A percentile compares a stretch with the other conserved stretches of the same genome.
phyloP scores from a whole-genome alignment of 208 protist species.

The Strigomonas galati region DNA sequence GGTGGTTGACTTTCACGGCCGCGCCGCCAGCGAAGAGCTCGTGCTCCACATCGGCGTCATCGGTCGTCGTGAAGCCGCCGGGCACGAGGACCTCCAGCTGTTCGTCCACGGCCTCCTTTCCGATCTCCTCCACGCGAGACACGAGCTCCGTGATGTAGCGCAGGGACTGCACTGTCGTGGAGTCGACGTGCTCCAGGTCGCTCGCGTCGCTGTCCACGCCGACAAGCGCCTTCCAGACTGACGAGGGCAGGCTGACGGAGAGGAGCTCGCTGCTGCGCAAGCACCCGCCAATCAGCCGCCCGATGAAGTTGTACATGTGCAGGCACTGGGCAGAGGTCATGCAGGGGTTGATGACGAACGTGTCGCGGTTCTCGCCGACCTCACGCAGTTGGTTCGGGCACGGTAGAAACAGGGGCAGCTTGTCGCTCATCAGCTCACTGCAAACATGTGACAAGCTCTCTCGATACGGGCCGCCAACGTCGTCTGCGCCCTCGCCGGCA shows the following conservation, averaged over 20 bases:
- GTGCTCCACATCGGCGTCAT: constrained; percentile 41
- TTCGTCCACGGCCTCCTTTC: constrained; percentile 16
- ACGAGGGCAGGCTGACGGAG: constrained; percentile 86
- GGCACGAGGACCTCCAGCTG: constrained; percentile 53
- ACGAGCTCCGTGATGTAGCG: constrained; percentile 47
- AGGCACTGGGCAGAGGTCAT: constrained; percentile 37
- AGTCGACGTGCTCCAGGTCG: constrained; percentile 65
- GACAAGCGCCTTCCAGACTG: constrained; percentile 91
- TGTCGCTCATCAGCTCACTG: constrained; percentile 81
- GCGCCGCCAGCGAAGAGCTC: constrained; percentile 64
- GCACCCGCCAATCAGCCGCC: constrained; percentile 93
- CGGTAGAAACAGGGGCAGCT: constrained; percentile 83
- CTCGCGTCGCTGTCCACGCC: constrained; percentile 39
- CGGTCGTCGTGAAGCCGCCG: constrained; percentile 63
- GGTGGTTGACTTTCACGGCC: constrained; percentile 37
- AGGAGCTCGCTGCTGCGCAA: constrained; percentile 90
- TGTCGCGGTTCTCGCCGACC: constrained; percentile 75
- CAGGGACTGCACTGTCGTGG: constrained; percentile 47
- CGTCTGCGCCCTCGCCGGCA: constrained; percentile 89
- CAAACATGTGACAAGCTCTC: constrained; percentile 90
- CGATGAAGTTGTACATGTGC: constrained; percentile 90
- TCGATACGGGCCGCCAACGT: constrained; percentile 92
- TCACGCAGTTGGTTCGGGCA: constrained; percentile 71
- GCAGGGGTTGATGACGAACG: constrained; percentile 70
- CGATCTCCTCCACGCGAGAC: not conserved